Evolutionary conservation across 768 basidiomycete species (phyloP).

Genomic region (Tulasnella sp.): DNA sequence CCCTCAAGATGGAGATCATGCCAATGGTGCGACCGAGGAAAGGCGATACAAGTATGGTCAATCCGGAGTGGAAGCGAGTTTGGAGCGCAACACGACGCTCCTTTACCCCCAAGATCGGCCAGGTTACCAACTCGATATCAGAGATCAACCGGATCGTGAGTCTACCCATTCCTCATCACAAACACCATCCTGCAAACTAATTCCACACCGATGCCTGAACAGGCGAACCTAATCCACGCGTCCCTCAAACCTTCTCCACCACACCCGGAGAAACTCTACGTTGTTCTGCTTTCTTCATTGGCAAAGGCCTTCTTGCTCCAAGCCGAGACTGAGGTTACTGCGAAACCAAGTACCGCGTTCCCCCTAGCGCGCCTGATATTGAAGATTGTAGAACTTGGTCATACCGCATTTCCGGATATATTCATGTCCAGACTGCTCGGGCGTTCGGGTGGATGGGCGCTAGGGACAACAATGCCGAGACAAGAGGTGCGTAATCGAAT

Average conservation of each 20-base stretch:
- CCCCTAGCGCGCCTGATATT: slow-evolving; percentile 73
- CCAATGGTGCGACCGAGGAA: slow-evolving; percentile 52
- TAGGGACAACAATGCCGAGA: slow-evolving; percentile 52
- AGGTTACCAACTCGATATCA: slow-evolving; percentile 60
- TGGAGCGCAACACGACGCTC: slow-evolving; percentile 64
- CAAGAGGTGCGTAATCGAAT: slow-evolving; percentile 38
- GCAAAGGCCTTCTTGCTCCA: slow-evolving; percentile 81
- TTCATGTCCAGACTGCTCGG: slow-evolving; percentile 82
- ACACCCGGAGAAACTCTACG: slow-evolving; percentile 40
- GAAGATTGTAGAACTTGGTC: slow-evolving; percentile 45
- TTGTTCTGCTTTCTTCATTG: slow-evolving; percentile 75
- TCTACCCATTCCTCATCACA: slow-evolving; percentile 13
- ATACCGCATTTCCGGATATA: slow-evolving; percentile 53
- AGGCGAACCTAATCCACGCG: slow-evolving; percentile 32
- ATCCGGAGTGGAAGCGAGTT: slow-evolving; percentile 42
- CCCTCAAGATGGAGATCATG: slow-evolving; percentile 21
- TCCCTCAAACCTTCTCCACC: slow-evolving; percentile 30
- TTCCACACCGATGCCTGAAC: background rate
- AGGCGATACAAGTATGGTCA: slow-evolving; percentile 34
- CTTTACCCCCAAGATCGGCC: slow-evolving; percentile 81
- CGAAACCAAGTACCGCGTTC: slow-evolving; percentile 72
- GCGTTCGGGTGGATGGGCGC: slow-evolving; percentile 78
- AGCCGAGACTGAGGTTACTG: slow-evolving; percentile 87
- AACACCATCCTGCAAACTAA: background rate
- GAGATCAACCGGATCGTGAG: slow-evolving; percentile 58